These are phyloP conservation scores for Cyberlindnera misumaiensis DNA, from an alignment of 805 yeast species.

Conservation along the genomic window DNA sequence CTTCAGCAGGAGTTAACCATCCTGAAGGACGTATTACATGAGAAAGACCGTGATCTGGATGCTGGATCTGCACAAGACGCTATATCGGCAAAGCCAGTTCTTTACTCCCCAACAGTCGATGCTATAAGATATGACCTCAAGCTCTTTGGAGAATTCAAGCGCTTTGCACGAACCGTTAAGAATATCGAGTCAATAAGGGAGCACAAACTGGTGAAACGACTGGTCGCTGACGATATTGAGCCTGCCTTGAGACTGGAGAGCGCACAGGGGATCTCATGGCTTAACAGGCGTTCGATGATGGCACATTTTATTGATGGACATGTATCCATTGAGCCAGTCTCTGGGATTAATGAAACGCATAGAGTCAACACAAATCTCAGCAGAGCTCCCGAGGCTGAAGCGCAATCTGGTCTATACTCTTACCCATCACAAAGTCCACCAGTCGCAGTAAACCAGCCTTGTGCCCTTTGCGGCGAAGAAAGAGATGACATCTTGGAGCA, in stretches of 20 bases:
- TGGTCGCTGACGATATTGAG: slow-evolving; percentile 75
- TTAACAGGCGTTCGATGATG: slow-evolving; percentile 55
- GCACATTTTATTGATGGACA: slow-evolving; percentile 69
- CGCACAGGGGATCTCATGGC: slow-evolving; percentile 59
- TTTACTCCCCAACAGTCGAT: slow-evolving; percentile 36
- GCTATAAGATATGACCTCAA: slow-evolving; percentile 36
- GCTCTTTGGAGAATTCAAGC: slow-evolving; percentile 31
- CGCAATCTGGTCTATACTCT: slow-evolving; percentile 32
- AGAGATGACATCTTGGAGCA: slow-evolving; percentile 67
- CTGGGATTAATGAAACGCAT: slow-evolving; percentile 74
- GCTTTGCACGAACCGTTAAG: slow-evolving; percentile 30
- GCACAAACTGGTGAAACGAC: slow-evolving; percentile 50
- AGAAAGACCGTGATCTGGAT: slow-evolving; percentile 30
- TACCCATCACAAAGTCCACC: slow-evolving; percentile 51
- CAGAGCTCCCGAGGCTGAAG: slow-evolving; percentile 13
- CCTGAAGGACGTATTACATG: slow-evolving; percentile 53
- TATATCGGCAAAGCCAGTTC: slow-evolving; percentile 14
- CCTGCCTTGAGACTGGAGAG: slow-evolving; percentile 58
- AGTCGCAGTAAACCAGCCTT: slow-evolving; percentile 66
- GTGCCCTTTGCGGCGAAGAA: slow-evolving; percentile 79
- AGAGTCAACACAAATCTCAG: slow-evolving; percentile 29
- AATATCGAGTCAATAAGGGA: slow-evolving; percentile 28
- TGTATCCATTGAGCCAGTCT: slow-evolving; percentile 78
- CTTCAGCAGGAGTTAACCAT: slow-evolving; percentile 62
- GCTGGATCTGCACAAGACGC: neutral